A percentile compares a stretch with the other conserved stretches of the same genome.
Evolutionary conservation across 441 rosid species (phyloP).

Genomic region (Isatis lusitanica): DNA sequence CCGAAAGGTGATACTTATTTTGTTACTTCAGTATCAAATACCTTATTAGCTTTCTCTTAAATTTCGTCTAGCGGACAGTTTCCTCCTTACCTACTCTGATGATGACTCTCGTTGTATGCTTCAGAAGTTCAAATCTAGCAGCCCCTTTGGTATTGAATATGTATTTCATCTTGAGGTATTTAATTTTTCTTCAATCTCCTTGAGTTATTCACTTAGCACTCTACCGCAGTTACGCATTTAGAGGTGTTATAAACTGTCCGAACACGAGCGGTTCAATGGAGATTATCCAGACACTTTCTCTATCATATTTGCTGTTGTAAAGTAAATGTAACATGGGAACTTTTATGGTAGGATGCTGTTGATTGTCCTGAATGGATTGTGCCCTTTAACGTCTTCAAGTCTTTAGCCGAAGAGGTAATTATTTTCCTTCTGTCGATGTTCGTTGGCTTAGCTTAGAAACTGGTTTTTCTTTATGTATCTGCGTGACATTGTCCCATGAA

Average conservation of each 20-base stretch:
- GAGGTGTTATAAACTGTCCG: not conserved
- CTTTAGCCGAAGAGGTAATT: constrained; percentile 88
- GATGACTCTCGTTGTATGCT: constrained; percentile 25
- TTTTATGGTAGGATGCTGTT: constrained; percentile 76
- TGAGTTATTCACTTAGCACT: not conserved
- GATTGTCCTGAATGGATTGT: constrained; percentile 99
- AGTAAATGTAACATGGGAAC: constrained; percentile 5
- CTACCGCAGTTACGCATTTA: not conserved
- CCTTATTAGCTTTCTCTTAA: not conserved
- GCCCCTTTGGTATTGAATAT: constrained; percentile 84
- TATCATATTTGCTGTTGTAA: not conserved
- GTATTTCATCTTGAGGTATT: constrained; percentile 92
- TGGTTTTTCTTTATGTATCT: not conserved
- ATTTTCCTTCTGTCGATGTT: constrained; percentile 12
- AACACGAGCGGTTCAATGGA: not conserved
- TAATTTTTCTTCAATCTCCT: not conserved
- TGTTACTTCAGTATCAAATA: not conserved
- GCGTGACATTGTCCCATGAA: constrained; percentile 2
- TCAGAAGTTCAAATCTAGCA: constrained; percentile 81
- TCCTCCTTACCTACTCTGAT: constrained; percentile 7
- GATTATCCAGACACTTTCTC: not conserved
- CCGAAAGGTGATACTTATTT: constrained; percentile 56
- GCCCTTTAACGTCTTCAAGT: constrained; percentile 84
- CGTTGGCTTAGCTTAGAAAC: not conserved
- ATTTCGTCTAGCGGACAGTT: not conserved